Base-by-base conservation (phyloP, 805 yeast genomes). In the Debaryomyces hansenii region DNA sequence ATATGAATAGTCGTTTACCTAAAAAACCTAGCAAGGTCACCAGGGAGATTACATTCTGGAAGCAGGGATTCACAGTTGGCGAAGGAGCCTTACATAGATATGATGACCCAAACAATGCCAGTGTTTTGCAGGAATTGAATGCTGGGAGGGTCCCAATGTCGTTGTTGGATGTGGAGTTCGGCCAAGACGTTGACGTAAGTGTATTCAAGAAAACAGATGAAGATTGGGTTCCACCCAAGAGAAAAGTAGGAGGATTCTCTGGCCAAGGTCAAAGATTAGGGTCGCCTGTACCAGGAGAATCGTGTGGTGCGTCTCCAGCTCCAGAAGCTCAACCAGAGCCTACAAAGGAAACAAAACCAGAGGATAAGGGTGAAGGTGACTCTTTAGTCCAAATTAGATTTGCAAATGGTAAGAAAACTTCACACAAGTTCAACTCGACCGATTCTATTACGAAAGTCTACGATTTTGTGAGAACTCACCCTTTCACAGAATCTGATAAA, bases 31-130 rank as follows among this genome's bases (percentile, higher is more conserved):
- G 52, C 34, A 83, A 81, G 48, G 96, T 85, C 4, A 76, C 78
- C 14, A 79, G 98, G 59, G 87, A 87, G 37, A 85, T 94, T 51
- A 89, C 96, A 0, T 92, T 94, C 64, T 94, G 99, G 99, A 85
- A 83, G 55, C 92, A 94, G 59, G 99, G 99, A 1, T 94, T 94
- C 68, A 89, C 90, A 51, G 90, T 94, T 20, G 98, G 94, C 28
- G 96, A 91, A 41, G 98, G 98, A 2, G 80, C 81, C 20, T 75
- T 94, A 46, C 85, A 79, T 63, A 75, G 94, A 48, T 94, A 90
- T 63, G 97, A 92, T 59, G 98, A 94, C 63, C 96, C 96, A 5
- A 82, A 79, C n/a, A 94, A 92, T 63, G 84, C 84, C 40, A 79
- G 77, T 37, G 86, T 88, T 53, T 73, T 94, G 57, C 78, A 83